Evolutionary conservation across 352 stramenopile genomes (phyloP).

Genomic region (Globisporangium uncinulatum): DNA sequence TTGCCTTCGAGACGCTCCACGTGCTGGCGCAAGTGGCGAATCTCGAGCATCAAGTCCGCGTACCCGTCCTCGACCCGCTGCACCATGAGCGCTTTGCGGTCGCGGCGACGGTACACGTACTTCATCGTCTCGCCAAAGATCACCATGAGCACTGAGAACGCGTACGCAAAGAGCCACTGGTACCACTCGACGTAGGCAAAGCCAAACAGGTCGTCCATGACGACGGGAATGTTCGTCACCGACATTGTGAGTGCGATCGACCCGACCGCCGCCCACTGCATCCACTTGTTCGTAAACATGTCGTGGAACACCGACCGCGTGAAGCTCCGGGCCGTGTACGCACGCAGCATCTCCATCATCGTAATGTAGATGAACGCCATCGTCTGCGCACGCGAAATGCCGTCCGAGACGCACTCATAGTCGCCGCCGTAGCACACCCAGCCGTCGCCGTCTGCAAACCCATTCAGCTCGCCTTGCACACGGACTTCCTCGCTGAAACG

Average conservation of each 20-base stretch:
- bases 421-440: constrained; percentile 42
- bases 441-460: constrained; percentile 44
- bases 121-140: constrained; percentile 68
- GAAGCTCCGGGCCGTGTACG: constrained; percentile 74
- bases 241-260: constrained; percentile 34
- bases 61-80: constrained; percentile 36
- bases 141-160: constrained; percentile 64
- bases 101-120: constrained; percentile 47
- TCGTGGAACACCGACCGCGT: constrained; percentile 47
- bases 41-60: constrained; percentile 41
- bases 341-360: constrained; percentile 70
- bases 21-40: constrained; percentile 51
- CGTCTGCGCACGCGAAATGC: constrained; percentile 59
- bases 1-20: constrained; percentile 59
- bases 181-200: constrained; percentile 44
- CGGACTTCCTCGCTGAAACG: constrained; percentile 47
- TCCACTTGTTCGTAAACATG: constrained; percentile 68
- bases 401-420: constrained; percentile 56
- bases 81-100: constrained; percentile 34
- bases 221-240: constrained; percentile 33
- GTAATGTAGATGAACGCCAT: constrained; percentile 68
- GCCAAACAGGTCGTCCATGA: constrained; percentile 46
- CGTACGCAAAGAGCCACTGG: constrained; percentile 56
- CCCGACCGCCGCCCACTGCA: constrained; percentile 45
- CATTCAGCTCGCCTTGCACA: constrained; percentile 43